phyloP scores from a whole-genome alignment of 306 rosid species.

The Glycine tomentella region DNA sequence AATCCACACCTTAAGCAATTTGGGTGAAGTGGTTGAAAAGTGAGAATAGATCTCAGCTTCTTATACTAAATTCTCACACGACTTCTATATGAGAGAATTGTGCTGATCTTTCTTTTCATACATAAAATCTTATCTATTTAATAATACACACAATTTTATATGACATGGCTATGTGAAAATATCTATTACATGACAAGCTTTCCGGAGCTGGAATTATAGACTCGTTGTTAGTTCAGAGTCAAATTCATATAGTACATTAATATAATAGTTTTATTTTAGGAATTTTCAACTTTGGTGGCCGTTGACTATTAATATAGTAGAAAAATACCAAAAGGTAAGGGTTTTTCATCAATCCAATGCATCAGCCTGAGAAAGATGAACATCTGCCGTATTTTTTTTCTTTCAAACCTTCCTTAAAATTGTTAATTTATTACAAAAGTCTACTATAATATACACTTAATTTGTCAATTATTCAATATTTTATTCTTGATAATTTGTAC shows the following conservation, averaged over 20 bases:
- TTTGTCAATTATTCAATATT: slow-evolving; percentile 10
- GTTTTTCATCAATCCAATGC: slow-evolving; percentile 33
- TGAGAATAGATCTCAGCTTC: background rate
- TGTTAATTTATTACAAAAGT: slow-evolving; percentile 26
- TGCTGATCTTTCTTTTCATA: background rate
- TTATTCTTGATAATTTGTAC: background rate
- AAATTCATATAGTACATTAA: background rate
- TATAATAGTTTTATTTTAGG: background rate
- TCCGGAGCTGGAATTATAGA: background rate
- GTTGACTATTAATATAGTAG: slow-evolving; percentile 38
- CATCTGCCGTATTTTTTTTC: background rate
- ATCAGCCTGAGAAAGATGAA: slow-evolving; percentile 19
- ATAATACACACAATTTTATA: background rate
- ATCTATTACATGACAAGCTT: background rate
- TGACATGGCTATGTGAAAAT: background rate
- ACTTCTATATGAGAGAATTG: background rate
- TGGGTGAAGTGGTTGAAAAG: slow-evolving; percentile 9
- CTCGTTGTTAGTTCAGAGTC: slow-evolving; percentile 23
- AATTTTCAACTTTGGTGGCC: slow-evolving; percentile 40
- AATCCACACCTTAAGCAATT: slow-evolving; percentile 7
- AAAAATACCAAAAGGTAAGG: background rate
- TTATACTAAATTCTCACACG: background rate
- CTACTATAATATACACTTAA: background rate
- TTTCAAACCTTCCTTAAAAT: background rate
- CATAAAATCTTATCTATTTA: background rate